Evolutionary conservation across 345 rosid genomes (phyloP).

Genomic region (Raphanus raphanistrum): DNA sequence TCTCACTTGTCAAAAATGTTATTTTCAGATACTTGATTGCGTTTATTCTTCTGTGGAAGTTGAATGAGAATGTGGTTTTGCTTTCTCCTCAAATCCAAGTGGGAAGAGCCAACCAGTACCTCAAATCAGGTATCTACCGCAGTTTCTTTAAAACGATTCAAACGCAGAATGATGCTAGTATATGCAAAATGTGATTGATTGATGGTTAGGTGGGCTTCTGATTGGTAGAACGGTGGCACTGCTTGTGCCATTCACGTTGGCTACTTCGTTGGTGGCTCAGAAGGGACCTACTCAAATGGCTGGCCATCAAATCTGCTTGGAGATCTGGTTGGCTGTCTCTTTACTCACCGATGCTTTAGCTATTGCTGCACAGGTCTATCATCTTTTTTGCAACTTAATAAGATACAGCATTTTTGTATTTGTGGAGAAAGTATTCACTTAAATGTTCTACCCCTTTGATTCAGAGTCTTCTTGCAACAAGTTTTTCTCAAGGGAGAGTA

Average conservation of each 20-base stretch:
- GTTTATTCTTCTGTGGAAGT: slow-evolving; percentile 73
- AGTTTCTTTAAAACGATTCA: background rate
- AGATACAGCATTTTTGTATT: background rate
- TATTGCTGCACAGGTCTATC: slow-evolving; percentile 83
- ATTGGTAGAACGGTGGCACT: slow-evolving; percentile 83
- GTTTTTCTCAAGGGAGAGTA: slow-evolving; percentile 74
- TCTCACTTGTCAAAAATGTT: slow-evolving; percentile 18
- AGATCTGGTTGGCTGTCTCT: slow-evolving; percentile 91
- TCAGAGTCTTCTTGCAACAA: slow-evolving; percentile 86
- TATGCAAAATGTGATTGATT: slow-evolving; percentile 2
- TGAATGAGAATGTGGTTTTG: slow-evolving; percentile 67
- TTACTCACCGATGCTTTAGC: slow-evolving; percentile 94
- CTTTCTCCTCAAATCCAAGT: slow-evolving; percentile 71
- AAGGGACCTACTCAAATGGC: slow-evolving; percentile 90
- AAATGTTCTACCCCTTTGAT: background rate
- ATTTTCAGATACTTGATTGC: slow-evolving; percentile 75
- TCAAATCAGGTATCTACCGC: slow-evolving; percentile 70
- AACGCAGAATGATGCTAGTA: background rate
- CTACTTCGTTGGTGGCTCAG: slow-evolving; percentile 87
- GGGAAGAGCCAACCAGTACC: slow-evolving; percentile 53
- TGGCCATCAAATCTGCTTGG: slow-evolving; percentile 87
- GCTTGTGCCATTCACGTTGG: slow-evolving; percentile 72
- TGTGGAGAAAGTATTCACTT: background rate
- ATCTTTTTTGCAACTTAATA: background rate
- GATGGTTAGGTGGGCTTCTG: slow-evolving; percentile 78